Percentiles rank a stretch among this genome's conserved stretches.
phyloP scores from a whole-genome alignment of 306 rosid species.

The Glycine tomentella region DNA sequence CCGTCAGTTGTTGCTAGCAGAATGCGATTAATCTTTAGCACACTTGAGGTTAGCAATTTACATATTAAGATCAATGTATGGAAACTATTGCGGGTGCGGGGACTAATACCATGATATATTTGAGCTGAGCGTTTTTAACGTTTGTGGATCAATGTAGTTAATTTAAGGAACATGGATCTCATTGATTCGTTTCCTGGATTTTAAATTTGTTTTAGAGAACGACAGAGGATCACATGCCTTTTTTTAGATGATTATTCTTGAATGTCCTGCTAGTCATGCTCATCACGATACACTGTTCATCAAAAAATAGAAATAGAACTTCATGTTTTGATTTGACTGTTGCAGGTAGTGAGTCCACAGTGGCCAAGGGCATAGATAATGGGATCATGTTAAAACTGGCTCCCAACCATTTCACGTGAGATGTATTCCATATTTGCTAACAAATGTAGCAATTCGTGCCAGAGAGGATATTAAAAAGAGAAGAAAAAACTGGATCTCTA shows the following conservation, averaged over 20 bases:
- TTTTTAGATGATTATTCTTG: not conserved
- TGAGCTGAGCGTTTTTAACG: not conserved
- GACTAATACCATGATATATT: not conserved
- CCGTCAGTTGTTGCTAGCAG: slow-evolving; percentile 95
- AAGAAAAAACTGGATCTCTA: slow-evolving; percentile 7
- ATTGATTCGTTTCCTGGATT: slow-evolving; percentile 5
- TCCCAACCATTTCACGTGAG: slow-evolving; percentile 2
- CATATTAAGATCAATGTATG: not conserved
- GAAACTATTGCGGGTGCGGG: not conserved
- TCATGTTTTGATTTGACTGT: slow-evolving; percentile 1
- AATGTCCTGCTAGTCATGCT: not conserved
- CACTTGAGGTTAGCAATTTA: slow-evolving; percentile 82
- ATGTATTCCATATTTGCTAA: slow-evolving; percentile 21
- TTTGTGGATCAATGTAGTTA: slow-evolving; percentile 10
- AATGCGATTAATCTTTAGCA: slow-evolving; percentile 87
- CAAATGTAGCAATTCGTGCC: not conserved
- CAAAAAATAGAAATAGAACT: not conserved
- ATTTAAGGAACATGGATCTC: not conserved
- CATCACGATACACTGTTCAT: not conserved
- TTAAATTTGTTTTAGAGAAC: not conserved
- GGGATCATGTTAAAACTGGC: slow-evolving; percentile 3
- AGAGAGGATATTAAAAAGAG: not conserved
- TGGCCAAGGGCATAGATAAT: slow-evolving; percentile 77
- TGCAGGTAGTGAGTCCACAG: slow-evolving; percentile 97
- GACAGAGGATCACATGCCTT: not conserved